These are phyloP conservation scores for Thuja plicata DNA, from an alignment of 83 land plant species.

Conservation along the genomic window DNA sequence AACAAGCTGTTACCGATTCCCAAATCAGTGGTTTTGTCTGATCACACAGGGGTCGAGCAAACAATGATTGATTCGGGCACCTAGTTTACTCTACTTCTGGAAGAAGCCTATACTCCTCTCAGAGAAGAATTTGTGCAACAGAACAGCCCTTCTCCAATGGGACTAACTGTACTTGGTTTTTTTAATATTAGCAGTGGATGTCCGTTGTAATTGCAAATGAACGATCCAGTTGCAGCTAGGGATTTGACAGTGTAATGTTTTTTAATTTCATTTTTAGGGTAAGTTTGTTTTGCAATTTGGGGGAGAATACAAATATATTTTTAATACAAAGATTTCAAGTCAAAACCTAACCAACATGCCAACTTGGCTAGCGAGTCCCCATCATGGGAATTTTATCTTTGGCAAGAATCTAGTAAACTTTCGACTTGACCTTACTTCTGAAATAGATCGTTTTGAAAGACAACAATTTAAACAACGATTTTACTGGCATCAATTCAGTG, in stretches of 20 bases:
- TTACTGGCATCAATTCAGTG: no score
- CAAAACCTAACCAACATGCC: neutral
- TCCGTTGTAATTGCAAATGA: no score
- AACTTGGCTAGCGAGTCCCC: neutral
- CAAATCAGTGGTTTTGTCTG: slow-evolving; percentile 44
- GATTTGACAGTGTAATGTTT: neutral
- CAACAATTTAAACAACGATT: no score
- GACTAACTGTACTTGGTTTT: neutral
- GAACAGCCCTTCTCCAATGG: no score
- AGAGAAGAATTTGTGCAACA: slow-evolving; percentile 37
- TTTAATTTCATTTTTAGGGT: neutral
- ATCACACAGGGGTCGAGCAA: slow-evolving; percentile 72
- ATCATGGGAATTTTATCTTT: neutral
- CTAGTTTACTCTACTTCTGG: slow-evolving; percentile 58
- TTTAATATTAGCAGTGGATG: neutral
- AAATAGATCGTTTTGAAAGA: no score
- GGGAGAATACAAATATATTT: neutral
- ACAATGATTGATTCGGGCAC: slow-evolving; percentile 83
- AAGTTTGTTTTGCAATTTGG: neutral
- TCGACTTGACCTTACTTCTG: no score
- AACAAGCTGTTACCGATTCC: slow-evolving; percentile 30
- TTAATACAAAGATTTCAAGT: neutral
- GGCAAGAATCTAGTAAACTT: neutral
- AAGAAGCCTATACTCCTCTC: slow-evolving; percentile 41
- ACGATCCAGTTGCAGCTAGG: neutral